These are phyloP conservation scores for Aspergillus sclerotiicarbonarius DNA, from an alignment of 495 filamentous ascomycete species.

Conservation along the genomic window DNA sequence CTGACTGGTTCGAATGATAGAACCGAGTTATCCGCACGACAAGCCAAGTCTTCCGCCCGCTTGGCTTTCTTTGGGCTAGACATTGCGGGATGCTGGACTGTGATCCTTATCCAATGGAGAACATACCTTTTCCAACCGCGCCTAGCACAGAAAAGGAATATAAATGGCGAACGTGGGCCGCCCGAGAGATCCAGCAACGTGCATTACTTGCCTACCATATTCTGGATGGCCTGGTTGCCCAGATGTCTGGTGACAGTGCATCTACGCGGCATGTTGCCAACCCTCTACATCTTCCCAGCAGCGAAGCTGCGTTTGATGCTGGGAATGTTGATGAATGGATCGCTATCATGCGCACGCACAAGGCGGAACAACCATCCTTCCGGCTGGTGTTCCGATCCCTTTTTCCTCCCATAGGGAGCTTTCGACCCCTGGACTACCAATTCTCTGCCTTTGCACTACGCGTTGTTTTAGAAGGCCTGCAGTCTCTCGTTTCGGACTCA, in stretches of 20 bases:
- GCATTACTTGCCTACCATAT: slow-evolving; percentile 48
- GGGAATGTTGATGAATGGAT: slow-evolving; percentile 45
- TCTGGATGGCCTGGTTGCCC: slow-evolving; percentile 47
- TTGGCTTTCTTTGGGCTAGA: slow-evolving; percentile 51
- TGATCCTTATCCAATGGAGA: slow-evolving; percentile 35
- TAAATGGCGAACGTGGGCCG: slow-evolving; percentile 45
- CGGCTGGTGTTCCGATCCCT: slow-evolving; percentile 41
- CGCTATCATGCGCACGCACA: slow-evolving; percentile 32
- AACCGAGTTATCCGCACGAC: slow-evolving; percentile 46
- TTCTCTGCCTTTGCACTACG: slow-evolving; percentile 45
- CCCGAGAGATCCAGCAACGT: slow-evolving; percentile 47
- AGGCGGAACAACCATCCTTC: slow-evolving; percentile 36
- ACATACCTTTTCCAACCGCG: slow-evolving; percentile 33
- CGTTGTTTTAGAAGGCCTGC: slow-evolving; percentile 46
- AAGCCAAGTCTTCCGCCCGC: slow-evolving; percentile 46
- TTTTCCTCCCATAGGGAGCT: slow-evolving; percentile 35
- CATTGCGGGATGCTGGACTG: slow-evolving; percentile 47
- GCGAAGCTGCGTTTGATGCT: slow-evolving; percentile 44
- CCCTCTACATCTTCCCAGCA: slow-evolving; percentile 38
- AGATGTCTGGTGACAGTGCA: slow-evolving; percentile 44
- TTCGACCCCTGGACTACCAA: slow-evolving; percentile 34
- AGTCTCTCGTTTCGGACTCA: slow-evolving; percentile 44
- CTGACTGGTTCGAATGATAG: slow-evolving; percentile 13
- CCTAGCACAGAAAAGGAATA: slow-evolving; percentile 37
- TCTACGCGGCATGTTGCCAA: slow-evolving; percentile 47